Evolutionary conservation across 164 flowering plant species (phyloP).

Genomic region (Annona cherimola): DNA sequence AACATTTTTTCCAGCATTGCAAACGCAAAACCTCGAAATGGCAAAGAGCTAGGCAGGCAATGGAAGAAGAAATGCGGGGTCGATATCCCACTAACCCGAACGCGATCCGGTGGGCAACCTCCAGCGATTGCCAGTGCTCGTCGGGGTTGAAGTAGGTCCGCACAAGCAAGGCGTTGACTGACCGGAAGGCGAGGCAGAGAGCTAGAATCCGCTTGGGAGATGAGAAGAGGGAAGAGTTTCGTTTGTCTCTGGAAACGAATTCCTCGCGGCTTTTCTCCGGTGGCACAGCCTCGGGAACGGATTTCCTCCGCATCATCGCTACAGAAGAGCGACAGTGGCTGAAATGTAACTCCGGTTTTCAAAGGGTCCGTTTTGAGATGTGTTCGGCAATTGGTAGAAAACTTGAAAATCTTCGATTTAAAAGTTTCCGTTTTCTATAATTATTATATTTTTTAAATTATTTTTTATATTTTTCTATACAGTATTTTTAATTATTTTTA

Average conservation of each 20-base stretch:
- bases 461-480: too few relatives aligned
- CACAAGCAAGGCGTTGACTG: constrained; percentile 58
- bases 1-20: background rate
- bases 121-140: constrained; percentile 98
- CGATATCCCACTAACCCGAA: constrained; percentile 54
- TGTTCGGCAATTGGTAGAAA: too few relatives aligned
- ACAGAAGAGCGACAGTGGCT: background rate
- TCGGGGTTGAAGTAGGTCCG: constrained; percentile 96
- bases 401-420: too few relatives aligned
- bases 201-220: constrained; percentile 38
- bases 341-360: too few relatives aligned
- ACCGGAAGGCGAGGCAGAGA: constrained; percentile 50
- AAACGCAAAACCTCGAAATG: background rate
- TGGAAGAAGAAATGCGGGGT: background rate
- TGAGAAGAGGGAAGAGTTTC: constrained; percentile 7
- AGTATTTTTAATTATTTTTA: too few relatives aligned
- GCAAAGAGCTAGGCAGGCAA: too few relatives aligned
- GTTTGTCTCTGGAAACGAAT: background rate
- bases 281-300: background rate
- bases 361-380: too few relatives aligned
- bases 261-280: background rate
- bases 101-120: constrained; percentile 72
- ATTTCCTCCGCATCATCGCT: background rate
- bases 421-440: too few relatives aligned
- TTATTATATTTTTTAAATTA: too few relatives aligned